Percentiles rank a stretch among this genome's conserved stretches.
Evolutionary conservation across 139 green algal species (phyloP).

Genomic region (Nannochloris sp.): DNA sequence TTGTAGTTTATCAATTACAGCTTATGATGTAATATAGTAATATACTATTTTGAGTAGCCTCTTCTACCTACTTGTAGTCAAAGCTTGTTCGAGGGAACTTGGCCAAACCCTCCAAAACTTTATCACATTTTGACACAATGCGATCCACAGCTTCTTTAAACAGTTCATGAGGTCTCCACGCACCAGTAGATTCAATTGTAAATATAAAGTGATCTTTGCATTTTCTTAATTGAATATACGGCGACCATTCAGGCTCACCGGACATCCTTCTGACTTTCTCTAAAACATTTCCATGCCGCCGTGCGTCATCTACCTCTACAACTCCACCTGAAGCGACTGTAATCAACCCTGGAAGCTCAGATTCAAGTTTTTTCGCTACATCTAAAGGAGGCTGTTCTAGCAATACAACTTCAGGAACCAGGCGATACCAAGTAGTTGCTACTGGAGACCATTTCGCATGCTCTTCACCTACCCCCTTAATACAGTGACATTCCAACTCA

Average conservation of each 20-base stretch:
- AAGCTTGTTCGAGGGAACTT: background rate
- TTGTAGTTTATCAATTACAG: too few relatives aligned
- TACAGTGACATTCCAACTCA: slow-evolving; percentile 83
- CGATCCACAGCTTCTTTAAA: slow-evolving; percentile 63
- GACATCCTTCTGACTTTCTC: slow-evolving; percentile 58
- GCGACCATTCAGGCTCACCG: slow-evolving; percentile 43
- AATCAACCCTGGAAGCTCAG: slow-evolving; percentile 48
- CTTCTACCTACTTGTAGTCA: background rate
- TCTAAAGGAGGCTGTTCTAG: slow-evolving; percentile 40
- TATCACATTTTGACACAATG: slow-evolving; percentile 67
- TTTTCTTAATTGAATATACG: slow-evolving; percentile 66
- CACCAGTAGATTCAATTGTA: slow-evolving; percentile 87
- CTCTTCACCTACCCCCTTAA: slow-evolving; percentile 77
- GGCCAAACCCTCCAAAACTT: slow-evolving; percentile 52
- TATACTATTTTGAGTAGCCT: too few relatives aligned
- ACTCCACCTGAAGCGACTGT: slow-evolving; percentile 17
- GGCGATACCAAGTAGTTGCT: slow-evolving; percentile 86
- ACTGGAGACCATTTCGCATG: slow-evolving; percentile 99
- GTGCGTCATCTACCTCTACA: slow-evolving; percentile 8
- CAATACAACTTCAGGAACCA: slow-evolving; percentile 79
- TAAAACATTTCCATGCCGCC: slow-evolving; percentile 42
- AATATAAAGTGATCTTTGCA: slow-evolving; percentile 97
- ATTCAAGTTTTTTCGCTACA: slow-evolving; percentile 49
- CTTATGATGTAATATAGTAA: too few relatives aligned
- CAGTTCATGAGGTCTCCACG: slow-evolving; percentile 61